These are phyloP conservation scores for Colletotrichum eremochloae DNA, from an alignment of 2,329 filamentous ascomycete species.

Conservation along the genomic window DNA sequence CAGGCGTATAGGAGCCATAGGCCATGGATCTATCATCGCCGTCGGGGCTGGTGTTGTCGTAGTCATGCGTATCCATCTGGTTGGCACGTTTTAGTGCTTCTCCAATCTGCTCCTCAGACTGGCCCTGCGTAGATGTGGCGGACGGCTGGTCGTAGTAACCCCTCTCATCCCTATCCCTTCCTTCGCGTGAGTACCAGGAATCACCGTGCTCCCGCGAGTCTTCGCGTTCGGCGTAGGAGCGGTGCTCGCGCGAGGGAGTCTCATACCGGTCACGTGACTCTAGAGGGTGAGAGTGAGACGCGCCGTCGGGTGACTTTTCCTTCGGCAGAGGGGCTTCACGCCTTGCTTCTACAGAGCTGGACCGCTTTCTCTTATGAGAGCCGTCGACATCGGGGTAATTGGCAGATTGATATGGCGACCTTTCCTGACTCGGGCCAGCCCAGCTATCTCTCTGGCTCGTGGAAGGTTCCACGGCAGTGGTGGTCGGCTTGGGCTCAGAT, in stretches of 20 bases:
- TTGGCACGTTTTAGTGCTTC: slow-evolving; percentile 61
- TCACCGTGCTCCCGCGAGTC: slow-evolving; percentile 59
- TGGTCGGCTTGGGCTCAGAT: slow-evolving; percentile 44
- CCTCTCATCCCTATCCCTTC: slow-evolving; percentile 60
- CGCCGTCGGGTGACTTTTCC: slow-evolving; percentile 53
- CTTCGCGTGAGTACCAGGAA: slow-evolving; percentile 62
- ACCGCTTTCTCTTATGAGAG: slow-evolving; percentile 78
- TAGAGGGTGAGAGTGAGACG: slow-evolving; percentile 48
- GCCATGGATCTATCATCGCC: slow-evolving; percentile 62
- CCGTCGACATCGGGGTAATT: slow-evolving; percentile 61
- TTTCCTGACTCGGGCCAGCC: slow-evolving; percentile 57
- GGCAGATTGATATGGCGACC: slow-evolving; percentile 56
- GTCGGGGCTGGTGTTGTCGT: slow-evolving; percentile 67
- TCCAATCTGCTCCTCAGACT: slow-evolving; percentile 64
- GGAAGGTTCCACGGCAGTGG: slow-evolving; percentile 46
- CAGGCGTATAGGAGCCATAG: slow-evolving; percentile 59
- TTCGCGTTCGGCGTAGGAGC: slow-evolving; percentile 59
- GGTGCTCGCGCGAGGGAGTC: slow-evolving; percentile 59
- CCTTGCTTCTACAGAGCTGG: slow-evolving; percentile 68
- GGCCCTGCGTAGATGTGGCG: slow-evolving; percentile 58
- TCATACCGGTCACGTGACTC: slow-evolving; percentile 59
- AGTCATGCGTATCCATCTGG: slow-evolving; percentile 62
- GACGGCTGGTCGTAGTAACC: slow-evolving; percentile 63
- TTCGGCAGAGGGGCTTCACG: slow-evolving; percentile 51
- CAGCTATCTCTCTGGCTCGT: slow-evolving; percentile 57